Conservation (phyloP, 495 filamentous ascomycete genomes). For the Pyronema omphalodes region DNA sequence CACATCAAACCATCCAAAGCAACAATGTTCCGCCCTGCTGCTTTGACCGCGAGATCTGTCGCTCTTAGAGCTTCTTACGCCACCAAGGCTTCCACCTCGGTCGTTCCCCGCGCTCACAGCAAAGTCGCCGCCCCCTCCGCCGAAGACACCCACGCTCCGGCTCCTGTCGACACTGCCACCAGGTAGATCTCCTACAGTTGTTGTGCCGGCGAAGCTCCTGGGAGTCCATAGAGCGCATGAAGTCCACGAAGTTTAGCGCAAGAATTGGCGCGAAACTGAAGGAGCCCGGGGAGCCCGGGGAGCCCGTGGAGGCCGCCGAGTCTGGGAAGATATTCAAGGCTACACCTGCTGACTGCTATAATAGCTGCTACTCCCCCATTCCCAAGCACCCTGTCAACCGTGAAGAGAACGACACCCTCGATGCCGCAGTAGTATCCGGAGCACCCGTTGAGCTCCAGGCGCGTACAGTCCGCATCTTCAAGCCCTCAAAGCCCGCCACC, state of each 20-base stretch:
- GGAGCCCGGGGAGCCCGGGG: too few species aligned
- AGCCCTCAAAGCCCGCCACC: slow-evolving; percentile 74
- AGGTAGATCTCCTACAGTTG: slow-evolving; percentile 36
- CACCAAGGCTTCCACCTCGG: not conserved
- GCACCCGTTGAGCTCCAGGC: slow-evolving; percentile 87
- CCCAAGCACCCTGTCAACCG: slow-evolving; percentile 48
- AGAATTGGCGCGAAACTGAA: too few species aligned
- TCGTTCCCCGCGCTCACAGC: not conserved
- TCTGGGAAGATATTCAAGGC: too few species aligned
- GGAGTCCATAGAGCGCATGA: too few species aligned
- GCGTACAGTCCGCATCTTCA: slow-evolving; percentile 82
- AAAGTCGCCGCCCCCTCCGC: slow-evolving; percentile 23
- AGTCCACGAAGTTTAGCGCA: too few species aligned
- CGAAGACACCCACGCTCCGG: slow-evolving; percentile 21
- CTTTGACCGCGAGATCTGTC: too few species aligned
- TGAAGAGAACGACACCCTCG: slow-evolving; percentile 55
- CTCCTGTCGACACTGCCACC: slow-evolving; percentile 57
- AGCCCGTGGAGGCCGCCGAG: too few species aligned
- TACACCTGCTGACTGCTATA: not conserved
- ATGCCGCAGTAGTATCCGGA: slow-evolving; percentile 75
- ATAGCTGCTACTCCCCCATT: slow-evolving; percentile 70
- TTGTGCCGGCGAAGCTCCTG: too few species aligned
- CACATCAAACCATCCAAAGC: too few species aligned
- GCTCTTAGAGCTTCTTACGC: too few species aligned
- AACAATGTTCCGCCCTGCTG: too few species aligned